A percentile compares a stretch with the other conserved stretches of the same genome.
Conservation (phyloP, 345 rosid species). For the Mercurialis annua region DNA sequence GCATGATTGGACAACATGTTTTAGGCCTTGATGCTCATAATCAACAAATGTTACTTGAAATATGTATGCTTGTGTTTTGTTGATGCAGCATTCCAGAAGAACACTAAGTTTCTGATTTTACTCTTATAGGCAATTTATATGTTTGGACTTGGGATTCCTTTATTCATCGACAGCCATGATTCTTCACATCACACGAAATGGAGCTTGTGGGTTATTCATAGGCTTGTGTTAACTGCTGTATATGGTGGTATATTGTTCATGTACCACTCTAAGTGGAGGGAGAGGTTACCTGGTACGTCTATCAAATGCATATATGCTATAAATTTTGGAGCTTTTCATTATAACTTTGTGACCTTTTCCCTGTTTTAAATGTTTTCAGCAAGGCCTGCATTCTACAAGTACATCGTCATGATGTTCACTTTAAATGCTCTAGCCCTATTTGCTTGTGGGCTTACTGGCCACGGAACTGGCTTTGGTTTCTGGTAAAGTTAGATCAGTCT, state of each 20-base stretch:
- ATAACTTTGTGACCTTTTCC: not conserved
- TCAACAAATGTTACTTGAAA: too few relatives aligned
- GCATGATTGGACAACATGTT: not conserved
- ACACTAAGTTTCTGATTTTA: not conserved
- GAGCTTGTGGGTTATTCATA: conserved; percentile 78
- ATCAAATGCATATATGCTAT: not conserved
- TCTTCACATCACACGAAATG: conserved; percentile 54
- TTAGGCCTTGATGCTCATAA: too few relatives aligned
- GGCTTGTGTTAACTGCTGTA: conserved; percentile 69
- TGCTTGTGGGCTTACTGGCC: conserved; percentile 61
- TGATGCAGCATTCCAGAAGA: not conserved
- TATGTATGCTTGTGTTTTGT: not conserved
- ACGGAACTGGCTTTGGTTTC: conserved; percentile 62
- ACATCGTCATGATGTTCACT: conserved; percentile 57
- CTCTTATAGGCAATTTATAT: conserved; percentile 61
- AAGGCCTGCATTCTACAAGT: conserved; percentile 85
- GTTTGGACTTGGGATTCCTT: conserved; percentile 71
- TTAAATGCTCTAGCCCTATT: conserved; percentile 59
- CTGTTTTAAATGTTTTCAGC: conserved; percentile 41
- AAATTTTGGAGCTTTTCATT: not conserved
- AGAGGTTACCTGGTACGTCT: conserved; percentile 68
- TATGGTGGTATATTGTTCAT: conserved; percentile 66
- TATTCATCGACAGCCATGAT: conserved; percentile 61
- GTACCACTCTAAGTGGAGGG: conserved; percentile 87
- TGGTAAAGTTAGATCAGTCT: conserved; percentile 46